phyloP scores from a whole-genome alignment of 108 stramenopile genomes.

The Cylindrotheca closterium region DNA sequence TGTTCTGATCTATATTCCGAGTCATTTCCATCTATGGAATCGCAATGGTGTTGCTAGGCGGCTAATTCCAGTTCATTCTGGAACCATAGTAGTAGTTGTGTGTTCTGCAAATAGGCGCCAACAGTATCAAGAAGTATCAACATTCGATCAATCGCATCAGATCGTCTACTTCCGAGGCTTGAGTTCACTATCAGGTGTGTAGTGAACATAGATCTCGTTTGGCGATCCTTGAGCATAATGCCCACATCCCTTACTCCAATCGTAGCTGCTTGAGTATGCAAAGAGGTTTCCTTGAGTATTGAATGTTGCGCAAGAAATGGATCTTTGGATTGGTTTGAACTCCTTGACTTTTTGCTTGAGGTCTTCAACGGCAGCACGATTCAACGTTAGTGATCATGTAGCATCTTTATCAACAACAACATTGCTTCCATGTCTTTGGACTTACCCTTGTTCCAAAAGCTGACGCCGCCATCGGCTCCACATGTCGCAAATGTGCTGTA shows the following conservation, averaged over 20 bases:
- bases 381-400: constrained; percentile 1
- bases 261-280: constrained; percentile 88
- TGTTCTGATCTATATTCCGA: too few species aligned
- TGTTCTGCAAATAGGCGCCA: too few species aligned
- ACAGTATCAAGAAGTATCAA: too few species aligned
- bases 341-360: constrained; percentile 90
- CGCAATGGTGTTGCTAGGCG: too few species aligned
- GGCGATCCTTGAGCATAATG: constrained; percentile 50
- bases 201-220: constrained; percentile 82
- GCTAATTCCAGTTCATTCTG: too few species aligned
- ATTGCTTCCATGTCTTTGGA: too few species aligned
- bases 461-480: constrained; percentile 89
- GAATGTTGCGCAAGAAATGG: constrained; percentile 79
- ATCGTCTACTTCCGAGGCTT: constrained; percentile 88
- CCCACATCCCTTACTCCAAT: constrained; percentile 85
- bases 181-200: constrained; percentile 79
- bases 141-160: too few species aligned
- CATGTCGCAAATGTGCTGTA: constrained; percentile 92
- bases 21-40: too few species aligned
- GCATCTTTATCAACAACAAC: background rate
- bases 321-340: constrained; percentile 55
- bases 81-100: too few species aligned
- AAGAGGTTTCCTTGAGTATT: constrained; percentile 83
- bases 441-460: constrained; percentile 86
- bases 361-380: too few species aligned